A percentile compares a stretch with the other conserved stretches of the same genome.
Evolutionary conservation across 495 filamentous ascomycete genomes (phyloP).

Genomic region (Tuber borchii): DNA sequence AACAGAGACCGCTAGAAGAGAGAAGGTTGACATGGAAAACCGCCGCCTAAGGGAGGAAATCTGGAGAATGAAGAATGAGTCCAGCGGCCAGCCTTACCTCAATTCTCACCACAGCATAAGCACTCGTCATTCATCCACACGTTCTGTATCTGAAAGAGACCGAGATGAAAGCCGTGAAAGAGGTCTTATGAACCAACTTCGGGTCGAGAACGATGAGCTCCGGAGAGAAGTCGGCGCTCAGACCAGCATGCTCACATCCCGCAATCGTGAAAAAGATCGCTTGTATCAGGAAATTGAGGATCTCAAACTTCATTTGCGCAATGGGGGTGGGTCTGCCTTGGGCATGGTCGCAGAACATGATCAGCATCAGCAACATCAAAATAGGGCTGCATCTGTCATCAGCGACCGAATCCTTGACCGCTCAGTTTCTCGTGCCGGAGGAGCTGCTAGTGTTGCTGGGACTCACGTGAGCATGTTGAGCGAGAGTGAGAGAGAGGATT

Average conservation of each 20-base stretch:
- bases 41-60: constrained; percentile 78
- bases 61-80: constrained; percentile 63
- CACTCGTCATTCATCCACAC: constrained; percentile 56
- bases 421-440: constrained; percentile 77
- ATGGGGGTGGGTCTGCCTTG: constrained; percentile 46
- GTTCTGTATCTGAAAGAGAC: constrained; percentile 57
- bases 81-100: constrained; percentile 44
- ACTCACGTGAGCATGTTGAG: constrained; percentile 50
- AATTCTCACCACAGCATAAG: constrained; percentile 58
- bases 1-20: constrained; percentile 78
- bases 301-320: constrained; percentile 75
- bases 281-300: constrained; percentile 96
- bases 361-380: constrained; percentile 7
- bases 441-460: constrained; percentile 45
- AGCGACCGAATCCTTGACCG: constrained; percentile 82
- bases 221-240: constrained; percentile 89
- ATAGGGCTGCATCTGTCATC: constrained; percentile 24
- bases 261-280: constrained; percentile 88
- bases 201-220: constrained; percentile 87
- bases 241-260: constrained; percentile 93
- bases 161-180: constrained; percentile 51
- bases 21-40: constrained; percentile 85
- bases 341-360: constrained; percentile 15
- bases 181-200: constrained; percentile 54
- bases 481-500: constrained; percentile 75